Evolutionary conservation across 306 rosid species (phyloP), one percentile per base, ranked within the genome.

Genomic region (Luffa acutangula): DNA sequence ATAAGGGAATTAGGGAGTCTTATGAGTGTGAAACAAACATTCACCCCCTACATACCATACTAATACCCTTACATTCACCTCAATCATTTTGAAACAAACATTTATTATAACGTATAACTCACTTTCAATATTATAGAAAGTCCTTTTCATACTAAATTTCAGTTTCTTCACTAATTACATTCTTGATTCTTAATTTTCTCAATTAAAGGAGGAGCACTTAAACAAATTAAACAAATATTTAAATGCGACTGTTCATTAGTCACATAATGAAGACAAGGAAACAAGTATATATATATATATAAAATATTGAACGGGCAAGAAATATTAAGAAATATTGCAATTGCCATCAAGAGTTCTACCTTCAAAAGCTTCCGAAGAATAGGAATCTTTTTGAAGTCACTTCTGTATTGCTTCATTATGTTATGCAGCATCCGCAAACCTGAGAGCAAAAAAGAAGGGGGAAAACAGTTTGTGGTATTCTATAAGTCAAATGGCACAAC

Each of bases 391-490:
- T 93, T 96, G 87, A 96, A 96, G 86, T 96, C 94, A 76, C 85
- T 85, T 84, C 96, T 89, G 85, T 89, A 93, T 82, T 88, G 92
- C 85, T 96, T 96, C 95, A 96, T 83, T 63, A 96, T 89, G 59
- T 91, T 93, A 86, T 96, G 99, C 73, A 96, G 89, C 99, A 96
- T 96, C 90, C 91, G 92, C 86, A 96, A 85, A 67, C 99, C 99
- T 96, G 78, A 88, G 80, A 86, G 80, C 53, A 39, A 81, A 76
- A 65, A 37, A 5, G 65, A 51, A 15, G 57, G 39, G 20, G 71
- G 46, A 17, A 17, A 46, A 20, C 54, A 42, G 48, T 51, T 5
- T 77, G 34, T 20, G 57, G 14, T 12, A 4, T 77, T 77, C 71
- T 34, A 34, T 75, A 77, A 56, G 42, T 36, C 42, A 21, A 59